These are phyloP conservation scores for Yamadazyma dendronema DNA, from an alignment of 1,139 yeast genomes.

Conservation along the genomic window DNA sequence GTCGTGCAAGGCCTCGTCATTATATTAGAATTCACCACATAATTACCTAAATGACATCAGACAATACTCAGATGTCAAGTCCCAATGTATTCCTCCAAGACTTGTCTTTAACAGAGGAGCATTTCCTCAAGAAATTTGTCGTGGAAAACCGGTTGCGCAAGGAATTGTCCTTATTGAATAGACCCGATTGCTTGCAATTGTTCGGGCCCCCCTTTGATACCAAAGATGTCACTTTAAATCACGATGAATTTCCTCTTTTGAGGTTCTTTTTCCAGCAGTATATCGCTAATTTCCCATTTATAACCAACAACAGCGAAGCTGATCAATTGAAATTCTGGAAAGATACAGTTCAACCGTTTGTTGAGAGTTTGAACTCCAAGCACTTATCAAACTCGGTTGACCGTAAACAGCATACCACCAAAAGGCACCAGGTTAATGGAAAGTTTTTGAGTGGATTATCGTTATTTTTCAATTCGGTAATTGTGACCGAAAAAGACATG, in stretches of 20 bases:
- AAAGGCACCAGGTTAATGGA: constrained; percentile 61
- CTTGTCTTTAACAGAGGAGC: constrained; percentile 68
- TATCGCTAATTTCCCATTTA: constrained; percentile 71
- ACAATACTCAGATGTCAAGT: too few species aligned
- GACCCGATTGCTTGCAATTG: constrained; percentile 56
- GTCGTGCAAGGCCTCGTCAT: constrained; percentile 1
- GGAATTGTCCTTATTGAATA: constrained; percentile 60
- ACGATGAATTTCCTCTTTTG: constrained; percentile 54
- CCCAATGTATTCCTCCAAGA: constrained; percentile 17
- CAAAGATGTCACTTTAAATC: constrained; percentile 1
- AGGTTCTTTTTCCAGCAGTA: constrained; percentile 63
- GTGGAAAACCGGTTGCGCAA: constrained; percentile 57
- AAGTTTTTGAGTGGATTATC: constrained; percentile 62
- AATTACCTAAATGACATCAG: background rate
- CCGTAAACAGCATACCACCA: constrained; percentile 71
- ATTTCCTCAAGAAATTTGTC: constrained; percentile 79
- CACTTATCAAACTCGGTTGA: constrained; percentile 66
- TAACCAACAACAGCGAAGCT: constrained; percentile 45
- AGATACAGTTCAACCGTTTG: constrained; percentile 71
- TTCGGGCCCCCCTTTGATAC: constrained; percentile 72
- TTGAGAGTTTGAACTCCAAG: constrained; percentile 71
- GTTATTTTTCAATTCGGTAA: constrained; percentile 71
- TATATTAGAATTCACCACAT: too few species aligned
- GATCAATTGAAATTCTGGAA: constrained; percentile 70
- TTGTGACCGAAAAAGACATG: constrained; percentile 60